phyloP scores from a whole-genome alignment of 768 basidiomycete species.

The Termitomyces titanicus region DNA sequence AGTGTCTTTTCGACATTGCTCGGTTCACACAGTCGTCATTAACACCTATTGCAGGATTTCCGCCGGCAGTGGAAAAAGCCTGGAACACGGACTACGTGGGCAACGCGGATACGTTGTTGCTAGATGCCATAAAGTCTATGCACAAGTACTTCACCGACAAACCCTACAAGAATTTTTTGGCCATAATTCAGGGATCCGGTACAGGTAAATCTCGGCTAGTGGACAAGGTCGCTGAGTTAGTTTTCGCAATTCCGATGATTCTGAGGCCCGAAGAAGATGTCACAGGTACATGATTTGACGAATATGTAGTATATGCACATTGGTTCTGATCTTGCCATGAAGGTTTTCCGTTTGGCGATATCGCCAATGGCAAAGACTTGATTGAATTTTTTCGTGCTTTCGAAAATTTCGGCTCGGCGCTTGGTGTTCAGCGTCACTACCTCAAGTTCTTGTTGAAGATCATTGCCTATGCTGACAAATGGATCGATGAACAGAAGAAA shows the following conservation, averaged over 20 bases:
- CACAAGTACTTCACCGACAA: too few species aligned
- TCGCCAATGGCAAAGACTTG: not conserved
- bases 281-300: too few species aligned
- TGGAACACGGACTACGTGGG: too few species aligned
- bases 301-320: not conserved
- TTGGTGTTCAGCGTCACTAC: not conserved
- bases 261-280: not conserved
- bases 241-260: not conserved
- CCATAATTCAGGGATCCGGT: constrained; percentile 7
- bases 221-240: not conserved
- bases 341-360: not conserved
- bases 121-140: too few species aligned
- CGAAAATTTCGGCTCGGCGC: not conserved
- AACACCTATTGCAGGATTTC: too few species aligned
- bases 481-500: not conserved
- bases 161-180: too few species aligned
- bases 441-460: not conserved
- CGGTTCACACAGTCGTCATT: too few species aligned
- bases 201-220: constrained; percentile 10
- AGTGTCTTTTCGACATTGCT: too few species aligned
- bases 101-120: too few species aligned
- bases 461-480: not conserved
- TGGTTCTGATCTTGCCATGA: not conserved
- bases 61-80: too few species aligned
- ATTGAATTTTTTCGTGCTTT: not conserved